Conservation (phyloP, 2,329 filamentous ascomycete genomes). For the Fusarium verticillioides region DNA sequence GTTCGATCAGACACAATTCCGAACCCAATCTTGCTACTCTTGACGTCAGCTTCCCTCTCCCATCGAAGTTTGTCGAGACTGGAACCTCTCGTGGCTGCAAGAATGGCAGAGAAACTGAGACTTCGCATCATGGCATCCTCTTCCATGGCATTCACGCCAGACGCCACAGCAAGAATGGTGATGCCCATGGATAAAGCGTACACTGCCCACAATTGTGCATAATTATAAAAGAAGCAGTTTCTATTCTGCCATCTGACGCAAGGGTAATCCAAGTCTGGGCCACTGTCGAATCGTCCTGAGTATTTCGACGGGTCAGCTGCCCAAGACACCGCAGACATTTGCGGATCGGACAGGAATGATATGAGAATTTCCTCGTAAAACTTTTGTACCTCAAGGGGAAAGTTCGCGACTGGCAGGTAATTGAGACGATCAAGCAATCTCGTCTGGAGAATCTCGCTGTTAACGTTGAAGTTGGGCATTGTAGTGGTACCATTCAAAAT, state of each 20-base stretch:
- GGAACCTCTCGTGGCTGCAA: conserved; percentile 38
- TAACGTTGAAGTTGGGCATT: conserved; percentile 33
- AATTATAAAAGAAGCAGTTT: conserved; percentile 39
- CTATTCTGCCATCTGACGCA: conserved; percentile 35
- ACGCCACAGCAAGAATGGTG: conserved; percentile 29
- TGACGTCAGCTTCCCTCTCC: conserved; percentile 33
- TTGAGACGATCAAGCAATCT: conserved; percentile 39
- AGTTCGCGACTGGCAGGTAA: conserved; percentile 34
- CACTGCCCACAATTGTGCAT: conserved; percentile 36
- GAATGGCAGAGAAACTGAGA: conserved; percentile 42
- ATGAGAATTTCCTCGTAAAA: conserved; percentile 44
- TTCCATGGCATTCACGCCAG: conserved; percentile 37
- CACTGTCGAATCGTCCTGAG: conserved; percentile 25
- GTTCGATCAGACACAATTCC: conserved; percentile 36
- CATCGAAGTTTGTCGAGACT: conserved; percentile 42
- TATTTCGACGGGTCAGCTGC: conserved; percentile 27
- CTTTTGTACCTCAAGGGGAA: conserved; percentile 30
- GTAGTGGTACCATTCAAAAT: conserved; percentile 41
- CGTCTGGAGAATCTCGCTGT: conserved; percentile 35
- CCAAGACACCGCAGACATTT: conserved; percentile 42
- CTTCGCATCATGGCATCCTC: conserved; percentile 41
- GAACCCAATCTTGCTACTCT: conserved; percentile 38
- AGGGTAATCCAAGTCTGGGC: conserved; percentile 10
- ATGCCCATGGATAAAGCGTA: conserved; percentile 41
- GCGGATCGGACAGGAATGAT: conserved; percentile 42